Evolutionary conservation across 2,329 filamentous ascomycete species (phyloP).

Genomic region (Calycina herbarum): DNA sequence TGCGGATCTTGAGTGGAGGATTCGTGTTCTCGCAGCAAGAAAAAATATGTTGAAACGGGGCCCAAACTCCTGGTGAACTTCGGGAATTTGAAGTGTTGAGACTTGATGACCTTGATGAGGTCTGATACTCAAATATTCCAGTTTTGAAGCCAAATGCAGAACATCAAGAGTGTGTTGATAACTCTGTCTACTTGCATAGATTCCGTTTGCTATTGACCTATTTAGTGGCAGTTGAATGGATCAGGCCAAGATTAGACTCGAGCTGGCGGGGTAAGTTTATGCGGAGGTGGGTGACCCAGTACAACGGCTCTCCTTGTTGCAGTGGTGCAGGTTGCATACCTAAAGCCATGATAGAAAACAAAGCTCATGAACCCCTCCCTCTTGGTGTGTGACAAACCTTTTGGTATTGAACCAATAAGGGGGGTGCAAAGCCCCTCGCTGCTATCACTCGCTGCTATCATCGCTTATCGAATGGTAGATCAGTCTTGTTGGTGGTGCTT

Average conservation of each 20-base stretch:
- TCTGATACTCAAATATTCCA: not conserved
- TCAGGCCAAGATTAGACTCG: not conserved
- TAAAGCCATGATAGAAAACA: no score
- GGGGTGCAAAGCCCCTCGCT: no score
- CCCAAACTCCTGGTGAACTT: not conserved
- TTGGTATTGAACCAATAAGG: no score
- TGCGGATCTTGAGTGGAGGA: slow-evolving; percentile 2
- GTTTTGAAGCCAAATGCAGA: not conserved
- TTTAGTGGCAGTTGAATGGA: not conserved
- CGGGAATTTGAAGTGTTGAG: not conserved
- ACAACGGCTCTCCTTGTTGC: not conserved
- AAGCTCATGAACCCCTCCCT: no score
- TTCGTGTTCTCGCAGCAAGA: slow-evolving; percentile 1
- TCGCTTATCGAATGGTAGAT: no score
- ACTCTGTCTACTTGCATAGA: not conserved
- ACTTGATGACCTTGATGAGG: not conserved
- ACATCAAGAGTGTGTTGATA: not conserved
- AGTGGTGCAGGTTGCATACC: not conserved
- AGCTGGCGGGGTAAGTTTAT: slow-evolving; percentile 3
- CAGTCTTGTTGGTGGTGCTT: no score
- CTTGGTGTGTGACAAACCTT: no score
- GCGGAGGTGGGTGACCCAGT: not conserved
- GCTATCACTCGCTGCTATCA: no score
- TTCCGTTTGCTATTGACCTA: not conserved
- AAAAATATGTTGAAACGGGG: not conserved